These are phyloP conservation scores for Lunularia cruciata DNA, from an alignment of 225 moss, liverwort and hornwort genomes.

Conservation along the genomic window DNA sequence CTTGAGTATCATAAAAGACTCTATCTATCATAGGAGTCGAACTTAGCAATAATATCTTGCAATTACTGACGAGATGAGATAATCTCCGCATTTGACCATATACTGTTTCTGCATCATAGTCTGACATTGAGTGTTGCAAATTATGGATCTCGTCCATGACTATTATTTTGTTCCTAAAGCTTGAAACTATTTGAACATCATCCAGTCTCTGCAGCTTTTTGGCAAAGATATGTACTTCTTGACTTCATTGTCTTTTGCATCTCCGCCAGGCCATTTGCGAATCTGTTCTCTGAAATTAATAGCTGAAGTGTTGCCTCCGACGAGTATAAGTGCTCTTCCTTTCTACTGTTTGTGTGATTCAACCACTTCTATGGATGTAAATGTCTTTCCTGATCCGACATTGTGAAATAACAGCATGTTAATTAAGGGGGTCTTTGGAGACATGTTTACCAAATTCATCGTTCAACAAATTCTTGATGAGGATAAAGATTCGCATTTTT, in stretches of 20 bases:
- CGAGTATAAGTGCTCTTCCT: slow-evolving; percentile 8
- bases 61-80: too few relatives aligned
- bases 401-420: neutral
- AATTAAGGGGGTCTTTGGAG: neutral
- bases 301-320: slow-evolving; percentile 7
- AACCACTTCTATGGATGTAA: slow-evolving; percentile 11
- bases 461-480: slow-evolving; percentile 9
- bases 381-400: slow-evolving; percentile 4
- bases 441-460: slow-evolving; percentile 10
- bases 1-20: too few relatives aligned
- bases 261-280: slow-evolving; percentile 6
- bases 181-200: too few relatives aligned
- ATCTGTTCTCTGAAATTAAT: slow-evolving; percentile 5
- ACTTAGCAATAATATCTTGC: too few relatives aligned
- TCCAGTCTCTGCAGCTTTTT: too few relatives aligned
- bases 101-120: too few relatives aligned
- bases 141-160: too few relatives aligned
- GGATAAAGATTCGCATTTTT: slow-evolving; percentile 3
- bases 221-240: slow-evolving; percentile 16
- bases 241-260: slow-evolving; percentile 6
- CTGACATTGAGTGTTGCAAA: too few relatives aligned
- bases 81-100: too few relatives aligned
- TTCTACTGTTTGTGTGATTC: neutral
- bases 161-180: too few relatives aligned
- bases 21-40: too few relatives aligned